These are phyloP conservation scores for Takakia lepidozioides DNA, from an alignment of 225 moss, liverwort and hornwort species.

Conservation along the genomic window DNA sequence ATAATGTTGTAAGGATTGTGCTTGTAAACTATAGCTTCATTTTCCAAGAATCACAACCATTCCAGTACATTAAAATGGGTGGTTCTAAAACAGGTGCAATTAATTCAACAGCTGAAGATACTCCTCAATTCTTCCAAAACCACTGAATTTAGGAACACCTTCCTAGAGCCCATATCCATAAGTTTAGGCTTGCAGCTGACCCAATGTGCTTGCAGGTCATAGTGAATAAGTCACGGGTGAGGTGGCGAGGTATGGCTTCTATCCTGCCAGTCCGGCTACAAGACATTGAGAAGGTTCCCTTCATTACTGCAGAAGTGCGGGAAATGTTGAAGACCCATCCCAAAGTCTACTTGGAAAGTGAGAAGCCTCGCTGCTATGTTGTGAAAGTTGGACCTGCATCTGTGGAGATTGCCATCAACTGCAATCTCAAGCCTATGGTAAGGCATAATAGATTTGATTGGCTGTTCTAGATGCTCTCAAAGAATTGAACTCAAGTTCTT, in stretches of 20 bases:
- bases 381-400: slow-evolving; percentile 55
- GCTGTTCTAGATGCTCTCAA: too few relatives aligned
- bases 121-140: too few relatives aligned
- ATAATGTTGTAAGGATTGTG: too few relatives aligned
- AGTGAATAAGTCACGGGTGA: slow-evolving; percentile 70
- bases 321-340: slow-evolving; percentile 64
- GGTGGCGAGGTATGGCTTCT: slow-evolving; percentile 53
- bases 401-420: slow-evolving; percentile 58
- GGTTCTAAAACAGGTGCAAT: too few relatives aligned
- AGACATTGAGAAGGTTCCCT: slow-evolving; percentile 65
- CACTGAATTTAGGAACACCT: too few relatives aligned
- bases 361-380: slow-evolving; percentile 74
- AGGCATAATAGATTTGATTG: too few relatives aligned
- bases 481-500: too few relatives aligned
- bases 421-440: slow-evolving; percentile 92
- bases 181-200: background rate
- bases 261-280: slow-evolving; percentile 61
- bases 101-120: too few relatives aligned
- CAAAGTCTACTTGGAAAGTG: slow-evolving; percentile 62
- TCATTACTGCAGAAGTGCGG: slow-evolving; percentile 62
- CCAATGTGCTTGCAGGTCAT: slow-evolving; percentile 48
- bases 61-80: too few relatives aligned
- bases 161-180: too few relatives aligned
- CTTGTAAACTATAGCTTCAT: too few relatives aligned
- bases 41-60: too few relatives aligned